phyloP scores from a whole-genome alignment of 2,329 filamentous ascomycete species.

The Fusarium pilosicola region DNA sequence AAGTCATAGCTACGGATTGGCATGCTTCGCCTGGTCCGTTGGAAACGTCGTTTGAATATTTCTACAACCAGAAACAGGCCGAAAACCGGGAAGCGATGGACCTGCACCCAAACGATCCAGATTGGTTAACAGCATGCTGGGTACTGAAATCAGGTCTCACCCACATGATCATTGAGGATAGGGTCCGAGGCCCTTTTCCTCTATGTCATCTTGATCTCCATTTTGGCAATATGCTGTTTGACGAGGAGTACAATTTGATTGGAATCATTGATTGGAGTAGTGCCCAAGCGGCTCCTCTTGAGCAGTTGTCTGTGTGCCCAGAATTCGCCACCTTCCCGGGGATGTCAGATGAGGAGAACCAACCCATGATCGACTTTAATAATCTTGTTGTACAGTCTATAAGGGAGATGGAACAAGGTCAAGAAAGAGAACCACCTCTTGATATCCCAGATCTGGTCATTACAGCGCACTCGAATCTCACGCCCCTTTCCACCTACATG shows the following conservation, averaged over 20 bases:
- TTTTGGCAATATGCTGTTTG: slow-evolving; percentile 54
- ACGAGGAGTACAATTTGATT: slow-evolving; percentile 52
- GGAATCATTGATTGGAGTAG: slow-evolving; percentile 51
- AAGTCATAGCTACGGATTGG: background rate
- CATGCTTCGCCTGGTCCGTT: fast-evolving
- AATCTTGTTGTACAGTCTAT: slow-evolving; percentile 22
- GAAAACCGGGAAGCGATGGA: background rate
- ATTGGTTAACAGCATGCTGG: slow-evolving; percentile 41
- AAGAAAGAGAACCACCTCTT: slow-evolving; percentile 9
- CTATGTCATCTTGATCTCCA: slow-evolving; percentile 50
- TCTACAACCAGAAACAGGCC: background rate
- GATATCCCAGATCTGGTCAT: slow-evolving; percentile 5
- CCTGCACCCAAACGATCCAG: background rate
- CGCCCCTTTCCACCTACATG: slow-evolving; percentile 33
- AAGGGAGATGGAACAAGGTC: slow-evolving; percentile 17
- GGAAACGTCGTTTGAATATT: background rate
- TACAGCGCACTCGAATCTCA: slow-evolving; percentile 5
- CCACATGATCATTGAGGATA: slow-evolving; percentile 45
- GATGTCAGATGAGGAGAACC: slow-evolving; percentile 39
- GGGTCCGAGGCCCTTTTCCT: slow-evolving; percentile 49
- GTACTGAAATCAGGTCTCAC: slow-evolving; percentile 43
- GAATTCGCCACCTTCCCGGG: slow-evolving; percentile 47
- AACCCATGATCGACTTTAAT: slow-evolving; percentile 34
- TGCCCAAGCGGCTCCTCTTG: slow-evolving; percentile 48
- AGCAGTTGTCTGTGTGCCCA: slow-evolving; percentile 49